Evolutionary conservation across 2,329 filamentous ascomycete species (phyloP), one percentile per base, ranked within the genome.

Genomic region (Volutella citrinella): DNA sequence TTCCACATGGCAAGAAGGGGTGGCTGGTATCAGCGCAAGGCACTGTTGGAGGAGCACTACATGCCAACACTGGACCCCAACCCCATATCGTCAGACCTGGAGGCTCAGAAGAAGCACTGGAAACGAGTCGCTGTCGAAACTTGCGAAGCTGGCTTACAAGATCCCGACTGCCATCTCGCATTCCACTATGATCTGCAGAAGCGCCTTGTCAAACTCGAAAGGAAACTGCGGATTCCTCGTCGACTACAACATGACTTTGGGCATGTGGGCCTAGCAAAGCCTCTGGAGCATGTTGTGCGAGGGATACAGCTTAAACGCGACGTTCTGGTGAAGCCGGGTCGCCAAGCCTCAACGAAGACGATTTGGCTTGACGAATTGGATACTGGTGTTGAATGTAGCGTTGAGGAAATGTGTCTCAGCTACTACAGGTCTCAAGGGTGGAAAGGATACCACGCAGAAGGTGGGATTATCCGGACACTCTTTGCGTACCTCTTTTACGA

Each of bases 181-280:
- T 91, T 87, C 57, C 91, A 98, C 56, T 88, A 95, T 54, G 91
- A 97, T 52, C 68, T 98, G 7, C 91, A 97, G 59, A 97, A 95
- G 60, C 83, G 93, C 2, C 78, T 96, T n/a, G 75, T 78, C 30
- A 97, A 96, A 62, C 75, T 98, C 1, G 93, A 98, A 60, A 91
- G 81, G 55, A 77, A 79, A 21, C 70, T 97, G 7, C 88, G 84
- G 42, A 77, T 96, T 15, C 83, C 88, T 0, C 87, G 87, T 53
- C 78, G 93, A 14, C 74, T 87, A 27, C 90, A 97, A 55, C 93
- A 98, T 61, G 85, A 96, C 55, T 98, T 98, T 61, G 80, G 82
- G 0, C 89, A 97, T 60, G 85, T 94, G 5, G 76, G 79, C 22
- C 74, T 98, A 3, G 73, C 77, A 6, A 84, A 85, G 46, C 86